Conservation (phyloP, 1,284 basidiomycete species). For the Volvariella volvacea region DNA sequence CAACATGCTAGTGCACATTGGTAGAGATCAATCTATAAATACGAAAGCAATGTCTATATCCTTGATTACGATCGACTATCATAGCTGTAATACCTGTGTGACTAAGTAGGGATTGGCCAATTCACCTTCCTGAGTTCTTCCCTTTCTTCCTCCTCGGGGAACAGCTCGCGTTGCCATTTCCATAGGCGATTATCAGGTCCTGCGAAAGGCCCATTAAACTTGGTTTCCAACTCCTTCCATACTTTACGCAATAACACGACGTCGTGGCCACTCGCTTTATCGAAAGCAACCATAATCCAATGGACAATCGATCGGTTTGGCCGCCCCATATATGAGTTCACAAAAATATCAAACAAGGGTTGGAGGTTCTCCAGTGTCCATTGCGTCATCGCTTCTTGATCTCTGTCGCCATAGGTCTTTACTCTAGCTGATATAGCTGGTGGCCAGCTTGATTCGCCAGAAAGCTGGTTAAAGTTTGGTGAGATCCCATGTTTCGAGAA, state of each 20-base stretch:
- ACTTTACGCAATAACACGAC: conserved; percentile 38
- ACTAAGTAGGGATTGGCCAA: too few species aligned
- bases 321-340: conserved; percentile 25
- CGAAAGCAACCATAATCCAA: conserved; percentile 61
- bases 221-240: conserved; percentile 46
- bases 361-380: conserved; percentile 57
- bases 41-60: too few species aligned
- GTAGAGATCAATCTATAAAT: too few species aligned
- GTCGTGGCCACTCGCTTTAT: conserved; percentile 48
- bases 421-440: too few species aligned
- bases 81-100: too few species aligned
- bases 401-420: too few species aligned
- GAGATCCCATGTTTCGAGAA: conserved; percentile 59
- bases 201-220: conserved; percentile 41
- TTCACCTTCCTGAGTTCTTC: too few species aligned
- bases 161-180: conserved; percentile 30
- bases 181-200: conserved; percentile 38
- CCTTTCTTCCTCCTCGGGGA: conserved; percentile 22
- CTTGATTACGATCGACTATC: too few species aligned
- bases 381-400: conserved; percentile 7
- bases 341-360: conserved; percentile 51
- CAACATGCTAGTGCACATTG: too few species aligned
- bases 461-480: too few species aligned
- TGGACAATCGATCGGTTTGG: conserved; percentile 40
- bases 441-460: too few species aligned